Conservation (phyloP, 495 filamentous ascomycete genomes). For the Apiosordaria backusii region DNA sequence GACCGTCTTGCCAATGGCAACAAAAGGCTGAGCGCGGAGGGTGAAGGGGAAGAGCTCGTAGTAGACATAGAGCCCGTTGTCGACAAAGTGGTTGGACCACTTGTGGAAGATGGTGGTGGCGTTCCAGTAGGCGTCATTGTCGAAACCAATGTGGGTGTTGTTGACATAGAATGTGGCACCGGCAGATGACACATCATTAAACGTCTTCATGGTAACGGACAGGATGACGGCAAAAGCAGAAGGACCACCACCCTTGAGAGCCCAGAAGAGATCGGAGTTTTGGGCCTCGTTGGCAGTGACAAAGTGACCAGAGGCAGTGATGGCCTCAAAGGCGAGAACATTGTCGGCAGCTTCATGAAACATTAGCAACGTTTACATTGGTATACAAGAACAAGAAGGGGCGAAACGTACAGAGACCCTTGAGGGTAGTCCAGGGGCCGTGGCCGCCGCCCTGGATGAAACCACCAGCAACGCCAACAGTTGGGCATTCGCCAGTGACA, state of each 20-base stretch:
- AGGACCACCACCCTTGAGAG: conserved; percentile 52
- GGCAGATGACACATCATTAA: conserved; percentile 32
- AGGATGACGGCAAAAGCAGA: conserved; percentile 55
- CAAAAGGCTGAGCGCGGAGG: conserved; percentile 30
- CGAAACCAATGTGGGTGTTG: conserved; percentile 29
- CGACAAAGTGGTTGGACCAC: conserved; percentile 39
- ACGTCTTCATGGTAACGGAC: conserved; percentile 48
- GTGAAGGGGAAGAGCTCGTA: conserved; percentile 30
- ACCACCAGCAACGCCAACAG: conserved; percentile 49
- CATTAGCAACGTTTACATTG: too few relatives aligned
- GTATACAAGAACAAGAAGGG: too few relatives aligned
- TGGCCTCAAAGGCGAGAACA: conserved; percentile 51
- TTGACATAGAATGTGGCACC: conserved; percentile 32
- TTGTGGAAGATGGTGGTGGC: conserved; percentile 45
- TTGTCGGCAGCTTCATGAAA: conserved; percentile 56
- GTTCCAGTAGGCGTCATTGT: conserved; percentile 40
- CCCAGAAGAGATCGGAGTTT: conserved; percentile 54
- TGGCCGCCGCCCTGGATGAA: conserved; percentile 65
- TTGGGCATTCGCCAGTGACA: conserved; percentile 49
- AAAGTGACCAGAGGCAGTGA: conserved; percentile 47
- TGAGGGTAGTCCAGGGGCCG: conserved; percentile 49
- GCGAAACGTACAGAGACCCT: too few relatives aligned
- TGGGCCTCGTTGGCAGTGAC: conserved; percentile 11
- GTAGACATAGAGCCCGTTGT: conserved; percentile 45
- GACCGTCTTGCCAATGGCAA: conserved; percentile 26